Evolutionary conservation across 371 early-diverging fungal species (phyloP).

Genomic region (Apophysomyces ossiformis): DNA sequence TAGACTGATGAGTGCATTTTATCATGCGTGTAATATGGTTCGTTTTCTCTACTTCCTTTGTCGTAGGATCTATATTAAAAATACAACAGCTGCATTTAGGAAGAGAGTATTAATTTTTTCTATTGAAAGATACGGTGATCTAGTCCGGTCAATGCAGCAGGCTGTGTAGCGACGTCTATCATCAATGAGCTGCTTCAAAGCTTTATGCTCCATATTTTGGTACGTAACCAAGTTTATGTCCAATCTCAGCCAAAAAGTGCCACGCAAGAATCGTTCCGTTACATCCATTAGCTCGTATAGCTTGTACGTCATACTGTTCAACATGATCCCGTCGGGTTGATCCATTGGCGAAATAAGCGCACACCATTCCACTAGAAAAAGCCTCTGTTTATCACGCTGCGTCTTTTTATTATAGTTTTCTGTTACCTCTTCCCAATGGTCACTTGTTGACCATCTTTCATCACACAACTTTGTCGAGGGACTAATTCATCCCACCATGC

Average conservation of each 20-base stretch:
- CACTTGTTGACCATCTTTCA: constrained; percentile 29
- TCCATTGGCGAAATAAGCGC: constrained; percentile 32
- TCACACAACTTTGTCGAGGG: constrained; percentile 38
- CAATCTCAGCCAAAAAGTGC: constrained; percentile 49
- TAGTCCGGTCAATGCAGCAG: background rate
- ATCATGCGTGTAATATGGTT: too few relatives aligned
- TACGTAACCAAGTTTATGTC: constrained; percentile 44
- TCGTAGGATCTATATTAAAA: too few relatives aligned
- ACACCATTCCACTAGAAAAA: constrained; percentile 16
- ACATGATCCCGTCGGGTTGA: constrained; percentile 34
- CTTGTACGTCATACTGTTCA: constrained; percentile 12
- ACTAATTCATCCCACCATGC: constrained; percentile 10
- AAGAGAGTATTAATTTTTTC: too few relatives aligned
- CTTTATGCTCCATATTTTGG: constrained; percentile 51
- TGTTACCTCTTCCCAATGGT: constrained; percentile 14
- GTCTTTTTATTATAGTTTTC: too few relatives aligned
- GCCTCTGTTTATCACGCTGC: background rate
- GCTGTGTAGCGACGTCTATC: background rate
- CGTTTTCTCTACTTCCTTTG: too few relatives aligned
- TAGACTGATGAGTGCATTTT: too few relatives aligned
- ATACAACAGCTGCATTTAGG: too few relatives aligned
- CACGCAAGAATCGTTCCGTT: constrained; percentile 44
- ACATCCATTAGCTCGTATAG: constrained; percentile 27
- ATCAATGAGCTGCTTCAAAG: background rate
- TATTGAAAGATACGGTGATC: too few relatives aligned